A percentile compares a stretch with the other conserved stretches of the same genome.
Conservation (phyloP, 2,329 filamentous ascomycete species). For the Stachybotrys echinatus region DNA sequence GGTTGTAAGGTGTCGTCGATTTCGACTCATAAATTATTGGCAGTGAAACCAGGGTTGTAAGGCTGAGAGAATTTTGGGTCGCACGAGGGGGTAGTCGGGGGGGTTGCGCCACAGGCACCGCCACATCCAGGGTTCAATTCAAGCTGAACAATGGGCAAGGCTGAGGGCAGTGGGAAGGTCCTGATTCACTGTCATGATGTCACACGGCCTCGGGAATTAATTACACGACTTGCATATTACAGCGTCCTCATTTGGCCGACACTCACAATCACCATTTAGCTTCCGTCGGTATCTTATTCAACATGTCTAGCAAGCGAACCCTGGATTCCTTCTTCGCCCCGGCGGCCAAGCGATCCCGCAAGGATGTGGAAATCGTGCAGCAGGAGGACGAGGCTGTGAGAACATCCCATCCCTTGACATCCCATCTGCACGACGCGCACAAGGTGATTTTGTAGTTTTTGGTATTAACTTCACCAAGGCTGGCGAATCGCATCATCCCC, state of each 20-base stretch:
- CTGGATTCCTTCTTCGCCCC: neutral
- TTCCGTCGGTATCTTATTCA: neutral
- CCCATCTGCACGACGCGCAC: neutral
- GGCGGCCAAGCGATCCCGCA: neutral
- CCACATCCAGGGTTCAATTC: constrained; percentile 7
- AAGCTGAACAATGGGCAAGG: neutral
- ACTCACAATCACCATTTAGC: too few relatives aligned
- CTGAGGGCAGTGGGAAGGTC: neutral
- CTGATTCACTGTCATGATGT: neutral
- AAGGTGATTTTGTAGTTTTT: too few relatives aligned
- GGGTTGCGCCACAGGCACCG: constrained; percentile 12
- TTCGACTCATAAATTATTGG: constrained; percentile 7
- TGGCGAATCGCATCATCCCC: constrained; percentile 30
- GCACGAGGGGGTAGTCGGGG: constrained; percentile 10
- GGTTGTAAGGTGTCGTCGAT: constrained; percentile 12
- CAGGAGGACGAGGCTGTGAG: neutral
- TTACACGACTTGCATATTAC: too few relatives aligned
- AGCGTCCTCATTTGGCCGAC: too few relatives aligned
- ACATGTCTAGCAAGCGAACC: constrained; percentile 5
- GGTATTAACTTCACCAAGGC: too few relatives aligned
- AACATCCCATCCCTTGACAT: neutral
- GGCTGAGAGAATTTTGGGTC: constrained; percentile 23
- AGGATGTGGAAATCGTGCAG: neutral
- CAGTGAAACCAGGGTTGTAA: constrained; percentile 12
- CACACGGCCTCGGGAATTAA: too few relatives aligned